These are phyloP conservation scores for Allodekkera sacchari DNA, from an alignment of 805 yeast species.

Conservation along the genomic window DNA sequence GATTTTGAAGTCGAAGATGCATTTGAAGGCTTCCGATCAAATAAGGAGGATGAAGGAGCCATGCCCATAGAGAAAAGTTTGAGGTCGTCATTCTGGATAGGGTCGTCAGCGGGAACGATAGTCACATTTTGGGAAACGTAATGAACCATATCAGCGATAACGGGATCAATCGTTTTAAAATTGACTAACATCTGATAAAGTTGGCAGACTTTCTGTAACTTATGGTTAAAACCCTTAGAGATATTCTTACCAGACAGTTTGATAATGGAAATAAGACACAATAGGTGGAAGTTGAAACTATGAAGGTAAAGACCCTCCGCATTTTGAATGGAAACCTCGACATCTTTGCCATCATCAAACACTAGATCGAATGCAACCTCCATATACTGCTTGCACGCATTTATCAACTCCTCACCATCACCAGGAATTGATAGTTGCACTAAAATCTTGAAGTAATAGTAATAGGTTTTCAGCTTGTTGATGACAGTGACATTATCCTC, in stretches of 20 bases:
- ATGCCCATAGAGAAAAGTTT: slow-evolving; percentile 15
- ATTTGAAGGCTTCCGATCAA: slow-evolving; percentile 12
- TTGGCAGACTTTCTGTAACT: slow-evolving; percentile 11
- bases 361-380: slow-evolving; percentile 17
- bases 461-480: slow-evolving; percentile 22
- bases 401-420: slow-evolving; percentile 8
- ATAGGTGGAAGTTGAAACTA: slow-evolving; percentile 25
- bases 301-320: slow-evolving; percentile 20
- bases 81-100: slow-evolving; percentile 15
- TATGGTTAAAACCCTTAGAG: slow-evolving; percentile 7
- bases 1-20: background rate
- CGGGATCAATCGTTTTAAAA: slow-evolving; percentile 17
- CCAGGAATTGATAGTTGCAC: slow-evolving; percentile 12
- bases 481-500: slow-evolving; percentile 18
- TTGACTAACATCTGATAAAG: slow-evolving; percentile 17
- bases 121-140: slow-evolving; percentile 13
- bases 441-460: slow-evolving; percentile 21
- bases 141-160: slow-evolving; percentile 11
- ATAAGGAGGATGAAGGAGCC: slow-evolving; percentile 13
- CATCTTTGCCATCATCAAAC: slow-evolving; percentile 9
- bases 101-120: slow-evolving; percentile 7
- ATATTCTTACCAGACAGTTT: slow-evolving; percentile 7
- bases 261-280: slow-evolving; percentile 19
- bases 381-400: slow-evolving; percentile 15
- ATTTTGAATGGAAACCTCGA: slow-evolving; percentile 14